Evolutionary conservation across 2,329 filamentous ascomycete species (phyloP), one percentile per base, ranked within the genome.

Genomic region (Fusarium temperatum): DNA sequence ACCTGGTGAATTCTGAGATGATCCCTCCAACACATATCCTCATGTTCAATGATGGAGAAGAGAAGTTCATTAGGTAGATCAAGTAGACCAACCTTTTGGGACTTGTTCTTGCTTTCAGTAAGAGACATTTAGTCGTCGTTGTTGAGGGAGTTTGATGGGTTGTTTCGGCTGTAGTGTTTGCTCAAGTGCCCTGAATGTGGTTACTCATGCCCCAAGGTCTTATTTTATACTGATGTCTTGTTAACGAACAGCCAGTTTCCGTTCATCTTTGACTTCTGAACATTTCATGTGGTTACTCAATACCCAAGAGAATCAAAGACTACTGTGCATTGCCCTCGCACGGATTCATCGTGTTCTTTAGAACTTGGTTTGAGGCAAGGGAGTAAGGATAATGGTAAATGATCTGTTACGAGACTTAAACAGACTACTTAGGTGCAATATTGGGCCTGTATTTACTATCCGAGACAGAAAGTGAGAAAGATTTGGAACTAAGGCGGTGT

Each of bases 401-500:
- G 14, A 42, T n/a, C 1, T 45, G 12, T 45, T 26, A 6, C 17
- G 17, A 3, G 12, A 4, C 42, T 11, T 28, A 3, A 0, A 4
- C 7, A 1, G 15, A 24, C 15, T 44, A 12, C 6, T 15, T 0
- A 24, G 15, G 42, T 11, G 24, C 5, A 15, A 7, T 7, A 47
- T 7, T 15, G 8, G 12, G 12, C 24, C 13, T 15, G 0, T 20
- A 8, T 28, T 47, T 47, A 18, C 2, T 28, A 6, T 4, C 0
- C 0, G 24, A 22, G 18, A 15, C 18, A 12, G 4, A 47, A 26
- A 7, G 42, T 26, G 11, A 26, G 24, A 26, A 45, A 45, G 0
- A 26, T 5, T 26, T 0, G 18, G 8, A 26, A 14, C 3, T 6
- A 10, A 26, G 0, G 3, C 12, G 8, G 9, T 8, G 13, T 47